phyloP scores from a whole-genome alignment of 352 stramenopile species.

The Pythium aquatile region DNA sequence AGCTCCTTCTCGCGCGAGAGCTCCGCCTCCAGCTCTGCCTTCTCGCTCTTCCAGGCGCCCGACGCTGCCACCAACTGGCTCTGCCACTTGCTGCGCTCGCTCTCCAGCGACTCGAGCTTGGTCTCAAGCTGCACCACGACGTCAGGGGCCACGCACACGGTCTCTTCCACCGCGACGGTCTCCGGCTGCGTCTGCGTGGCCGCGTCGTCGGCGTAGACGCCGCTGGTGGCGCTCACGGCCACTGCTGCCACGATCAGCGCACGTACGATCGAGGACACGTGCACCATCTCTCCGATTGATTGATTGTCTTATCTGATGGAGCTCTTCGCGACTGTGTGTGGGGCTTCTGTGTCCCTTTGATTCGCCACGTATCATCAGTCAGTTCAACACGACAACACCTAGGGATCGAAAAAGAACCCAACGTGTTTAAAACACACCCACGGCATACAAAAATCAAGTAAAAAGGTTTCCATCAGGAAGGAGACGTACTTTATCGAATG shows the following conservation, averaged over 20 bases:
- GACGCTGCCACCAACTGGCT: conserved; percentile 38
- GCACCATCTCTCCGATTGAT: conserved; percentile 30
- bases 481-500: conserved; percentile 2
- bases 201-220: conserved; percentile 15
- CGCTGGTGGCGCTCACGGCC: conserved; percentile 23
- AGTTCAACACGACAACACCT: conserved; percentile 14
- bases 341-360: conserved; percentile 20
- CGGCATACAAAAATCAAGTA: conserved; percentile 19
- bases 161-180: not conserved
- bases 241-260: conserved; percentile 38
- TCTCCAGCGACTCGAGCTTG: conserved; percentile 44
- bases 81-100: conserved; percentile 38
- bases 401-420: conserved; percentile 28
- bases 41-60: conserved; percentile 35
- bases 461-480: not conserved
- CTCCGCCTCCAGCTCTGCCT: conserved; percentile 25
- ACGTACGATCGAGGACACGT: conserved; percentile 36
- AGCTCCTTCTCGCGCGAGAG: conserved; percentile 30
- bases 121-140: conserved; percentile 42
- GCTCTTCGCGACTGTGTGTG: conserved; percentile 8
- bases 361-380: conserved; percentile 26
- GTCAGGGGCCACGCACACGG: conserved; percentile 35
- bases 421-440: conserved; percentile 21
- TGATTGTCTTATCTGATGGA: not conserved
- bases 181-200: conserved; percentile 28